These are phyloP conservation scores for Mortierella alpina DNA, from an alignment of 192 early-diverging fungal genomes.

Conservation along the genomic window DNA sequence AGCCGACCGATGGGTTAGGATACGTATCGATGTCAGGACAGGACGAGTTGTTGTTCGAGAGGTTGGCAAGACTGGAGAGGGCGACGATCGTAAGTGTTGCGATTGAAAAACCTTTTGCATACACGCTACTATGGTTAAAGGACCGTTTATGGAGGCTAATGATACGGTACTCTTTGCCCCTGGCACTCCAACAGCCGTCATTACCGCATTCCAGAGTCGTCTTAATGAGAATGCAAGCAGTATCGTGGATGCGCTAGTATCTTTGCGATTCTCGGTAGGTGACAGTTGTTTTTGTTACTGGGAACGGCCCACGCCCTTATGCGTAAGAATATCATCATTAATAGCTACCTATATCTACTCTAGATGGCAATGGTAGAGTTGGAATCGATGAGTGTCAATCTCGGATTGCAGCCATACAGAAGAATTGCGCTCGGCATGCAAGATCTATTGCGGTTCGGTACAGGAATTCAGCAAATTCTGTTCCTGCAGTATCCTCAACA, in stretches of 20 bases:
- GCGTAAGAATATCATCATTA: conserved; percentile 11
- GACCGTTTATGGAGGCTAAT: too few relatives aligned
- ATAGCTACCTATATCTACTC: not conserved
- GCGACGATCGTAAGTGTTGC: conserved; percentile 59
- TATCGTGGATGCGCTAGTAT: conserved; percentile 44
- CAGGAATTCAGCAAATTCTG: conserved; percentile 40
- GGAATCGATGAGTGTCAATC: conserved; percentile 26
- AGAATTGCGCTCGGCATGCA: conserved; percentile 26
- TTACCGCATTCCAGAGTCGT: conserved; percentile 35
- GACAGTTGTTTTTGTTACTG: conserved; percentile 38
- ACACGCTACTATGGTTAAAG: not conserved
- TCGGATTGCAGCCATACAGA: conserved; percentile 44
- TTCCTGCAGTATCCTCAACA: conserved; percentile 52
- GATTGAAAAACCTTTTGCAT: not conserved
- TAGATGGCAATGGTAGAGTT: conserved; percentile 52
- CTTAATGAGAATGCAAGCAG: conserved; percentile 49
- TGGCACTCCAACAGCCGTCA: conserved; percentile 12
- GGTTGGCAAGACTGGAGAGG: conserved; percentile 55
- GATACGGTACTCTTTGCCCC: too few relatives aligned
- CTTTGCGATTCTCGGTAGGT: conserved; percentile 46
- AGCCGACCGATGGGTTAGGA: conserved; percentile 59
- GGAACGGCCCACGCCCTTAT: conserved; percentile 24
- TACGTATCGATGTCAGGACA: conserved; percentile 60
- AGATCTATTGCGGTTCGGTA: conserved; percentile 28
- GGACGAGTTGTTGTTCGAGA: conserved; percentile 59